A percentile compares a stretch with the other conserved stretches of the same genome.
Evolutionary conservation across 2,329 filamentous ascomycete species (phyloP).

Genomic region (Trichoderma sp.): DNA sequence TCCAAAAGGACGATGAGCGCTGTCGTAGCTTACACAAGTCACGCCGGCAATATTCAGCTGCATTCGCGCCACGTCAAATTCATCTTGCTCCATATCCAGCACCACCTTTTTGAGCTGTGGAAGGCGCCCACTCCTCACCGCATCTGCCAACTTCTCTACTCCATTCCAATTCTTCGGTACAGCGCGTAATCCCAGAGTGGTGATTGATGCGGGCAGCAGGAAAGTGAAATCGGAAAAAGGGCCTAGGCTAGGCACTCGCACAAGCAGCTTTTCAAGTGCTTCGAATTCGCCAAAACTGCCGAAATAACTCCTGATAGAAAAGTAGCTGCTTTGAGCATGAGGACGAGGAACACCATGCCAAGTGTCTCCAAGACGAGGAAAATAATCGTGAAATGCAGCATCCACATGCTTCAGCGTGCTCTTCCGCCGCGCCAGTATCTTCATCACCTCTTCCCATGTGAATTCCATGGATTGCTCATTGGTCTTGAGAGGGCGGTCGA

Average conservation of each 20-base stretch:
- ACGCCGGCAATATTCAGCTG: background rate
- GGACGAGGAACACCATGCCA: background rate
- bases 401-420: background rate
- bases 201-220: background rate
- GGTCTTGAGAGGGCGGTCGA: background rate
- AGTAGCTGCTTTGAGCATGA: background rate
- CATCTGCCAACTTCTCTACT: background rate
- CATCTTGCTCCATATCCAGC: background rate
- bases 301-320: background rate
- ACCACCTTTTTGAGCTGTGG: background rate
- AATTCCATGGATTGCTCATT: background rate
- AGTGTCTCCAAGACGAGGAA: background rate
- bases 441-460: background rate
- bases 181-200: background rate
- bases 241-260: background rate
- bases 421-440: background rate
- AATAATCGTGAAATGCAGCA: background rate
- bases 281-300: background rate
- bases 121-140: background rate
- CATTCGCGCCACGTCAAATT: background rate
- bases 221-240: background rate
- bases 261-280: background rate
- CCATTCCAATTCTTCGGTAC: background rate
- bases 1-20: background rate
- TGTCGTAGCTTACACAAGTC: background rate